Evolutionary conservation across 352 stramenopile species (phyloP), one percentile per base, ranked within the genome.

Genomic region (Phytophthora macrochlamydospora): DNA sequence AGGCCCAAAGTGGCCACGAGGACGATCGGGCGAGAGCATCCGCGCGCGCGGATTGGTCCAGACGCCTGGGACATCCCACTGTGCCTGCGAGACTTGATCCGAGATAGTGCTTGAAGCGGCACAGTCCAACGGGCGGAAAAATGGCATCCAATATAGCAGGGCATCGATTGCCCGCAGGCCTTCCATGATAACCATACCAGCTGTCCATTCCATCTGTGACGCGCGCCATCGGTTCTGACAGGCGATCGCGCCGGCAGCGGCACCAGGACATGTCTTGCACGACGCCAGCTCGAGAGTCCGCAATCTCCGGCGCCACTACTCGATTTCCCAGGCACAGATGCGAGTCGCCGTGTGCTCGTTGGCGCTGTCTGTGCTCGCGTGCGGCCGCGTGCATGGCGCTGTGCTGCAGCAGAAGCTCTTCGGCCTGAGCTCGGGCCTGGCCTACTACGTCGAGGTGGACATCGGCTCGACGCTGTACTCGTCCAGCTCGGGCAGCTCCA

Each of bases 351-450:
- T 24, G 18, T 24, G 18, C 18, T 24, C 18, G 18, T 24, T 24
- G 18, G 18, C 18, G 18, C 18, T 24, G 18, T 24, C 18, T 24
- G 18, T 24, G 18, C 18, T 24, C 18, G 18, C 18, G 18, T 24
- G 18, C 18, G 18, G 18, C 18, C 18, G 18, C 18, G 18, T 24
- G 18, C 18, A 24, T 24, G 59, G 51, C 48, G 49, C 43, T 33
- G 59, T 92, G 51, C 59, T 91, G 42, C 81, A 91, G 70, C 85
- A 93, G 53, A 83, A 88, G 63, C 75, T 95, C 65, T 91, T 78
- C 57, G 85, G 87, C 0, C 69, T 95, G 14, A 73, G 83, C 14
- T 89, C 85, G 1, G 87, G 87, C 1, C 71, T 93, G 37, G 80
- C 80, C 1, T 89, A 89, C 55, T 87, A 86, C 64, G 69, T 88